phyloP scores from a whole-genome alignment of 2,329 filamentous ascomycete genomes.

The Diaporthe aspalathi region DNA sequence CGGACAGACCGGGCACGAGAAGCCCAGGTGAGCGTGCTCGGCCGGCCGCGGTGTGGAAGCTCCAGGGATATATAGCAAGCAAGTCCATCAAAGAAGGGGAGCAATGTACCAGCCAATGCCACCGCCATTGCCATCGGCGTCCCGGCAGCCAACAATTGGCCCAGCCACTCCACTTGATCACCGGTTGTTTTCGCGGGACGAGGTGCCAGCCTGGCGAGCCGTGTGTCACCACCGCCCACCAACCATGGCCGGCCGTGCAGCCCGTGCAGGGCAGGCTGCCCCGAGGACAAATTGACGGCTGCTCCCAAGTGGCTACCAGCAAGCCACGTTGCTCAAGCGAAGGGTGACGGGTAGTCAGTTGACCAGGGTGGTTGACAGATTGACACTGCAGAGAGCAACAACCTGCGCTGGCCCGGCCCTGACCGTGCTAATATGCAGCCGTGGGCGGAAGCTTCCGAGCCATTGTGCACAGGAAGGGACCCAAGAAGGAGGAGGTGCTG shows the following conservation, averaged over 20 bases:
- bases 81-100: neutral
- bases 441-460: slow-evolving; percentile 15
- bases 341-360: neutral
- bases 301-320: slow-evolving; percentile 29
- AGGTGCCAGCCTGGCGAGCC: neutral
- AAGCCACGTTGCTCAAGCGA: slow-evolving; percentile 30
- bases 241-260: neutral
- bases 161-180: slow-evolving; percentile 21
- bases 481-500: neutral
- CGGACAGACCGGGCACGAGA: neutral
- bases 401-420: neutral
- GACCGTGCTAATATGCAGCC: slow-evolving; percentile 4
- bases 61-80: neutral
- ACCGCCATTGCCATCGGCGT: neutral
- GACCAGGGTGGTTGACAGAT: slow-evolving; percentile 1
- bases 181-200: slow-evolving; percentile 1
- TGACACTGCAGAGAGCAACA: neutral
- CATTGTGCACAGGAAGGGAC: neutral
- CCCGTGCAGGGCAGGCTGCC: slow-evolving; percentile 16
- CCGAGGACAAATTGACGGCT: neutral
- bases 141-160: neutral
- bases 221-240: slow-evolving; percentile 7
- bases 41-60: neutral
- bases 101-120: neutral
- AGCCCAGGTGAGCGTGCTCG: neutral